A percentile compares a stretch with the other conserved stretches of the same genome.
Conservation (phyloP, 768 basidiomycete species). For the Tricholoma saponaceum region DNA sequence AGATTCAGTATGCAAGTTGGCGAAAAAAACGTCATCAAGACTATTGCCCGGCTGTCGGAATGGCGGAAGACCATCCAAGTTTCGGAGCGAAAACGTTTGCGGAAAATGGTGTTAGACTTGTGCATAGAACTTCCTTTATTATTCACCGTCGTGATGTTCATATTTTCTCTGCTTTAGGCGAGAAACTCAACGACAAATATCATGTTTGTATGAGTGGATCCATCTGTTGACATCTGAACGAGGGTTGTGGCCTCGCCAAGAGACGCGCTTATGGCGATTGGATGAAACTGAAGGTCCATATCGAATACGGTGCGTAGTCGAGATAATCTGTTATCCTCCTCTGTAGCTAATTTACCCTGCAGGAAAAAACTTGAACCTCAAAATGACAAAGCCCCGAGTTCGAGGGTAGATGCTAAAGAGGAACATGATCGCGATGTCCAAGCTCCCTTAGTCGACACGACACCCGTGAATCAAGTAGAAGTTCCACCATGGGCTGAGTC, state of each 20-base stretch:
- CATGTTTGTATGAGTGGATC: conserved; percentile 57
- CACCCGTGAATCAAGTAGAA: conserved; percentile 49
- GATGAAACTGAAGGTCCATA: conserved; percentile 93
- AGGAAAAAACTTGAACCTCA: conserved; percentile 79
- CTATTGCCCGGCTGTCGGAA: conserved; percentile 57
- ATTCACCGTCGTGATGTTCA: neutral
- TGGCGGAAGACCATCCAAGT: conserved; percentile 68
- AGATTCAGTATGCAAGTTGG: conserved; percentile 61
- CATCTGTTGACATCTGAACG: conserved; percentile 66
- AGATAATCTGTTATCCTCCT: neutral
- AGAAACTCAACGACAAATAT: conserved; percentile 71
- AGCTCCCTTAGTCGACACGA: conserved; percentile 46
- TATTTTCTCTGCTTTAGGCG: conserved; percentile 41
- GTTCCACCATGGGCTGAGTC: conserved; percentile 72
- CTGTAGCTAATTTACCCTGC: neutral
- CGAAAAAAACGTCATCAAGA: conserved; percentile 59
- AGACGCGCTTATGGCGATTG: conserved; percentile 61
- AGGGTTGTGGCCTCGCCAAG: conserved; percentile 72
- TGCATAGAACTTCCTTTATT: conserved; percentile 27
- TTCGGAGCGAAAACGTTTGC: conserved; percentile 68
- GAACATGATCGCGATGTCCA: conserved; percentile 46
- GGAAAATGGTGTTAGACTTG: conserved; percentile 74
- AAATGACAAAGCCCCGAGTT: conserved; percentile 42
- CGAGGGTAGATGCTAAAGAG: conserved; percentile 40
- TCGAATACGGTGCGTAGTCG: conserved; percentile 62